phyloP scores from a whole-genome alignment of 805 yeast genomes.

The Brettanomyces naardenensis region DNA sequence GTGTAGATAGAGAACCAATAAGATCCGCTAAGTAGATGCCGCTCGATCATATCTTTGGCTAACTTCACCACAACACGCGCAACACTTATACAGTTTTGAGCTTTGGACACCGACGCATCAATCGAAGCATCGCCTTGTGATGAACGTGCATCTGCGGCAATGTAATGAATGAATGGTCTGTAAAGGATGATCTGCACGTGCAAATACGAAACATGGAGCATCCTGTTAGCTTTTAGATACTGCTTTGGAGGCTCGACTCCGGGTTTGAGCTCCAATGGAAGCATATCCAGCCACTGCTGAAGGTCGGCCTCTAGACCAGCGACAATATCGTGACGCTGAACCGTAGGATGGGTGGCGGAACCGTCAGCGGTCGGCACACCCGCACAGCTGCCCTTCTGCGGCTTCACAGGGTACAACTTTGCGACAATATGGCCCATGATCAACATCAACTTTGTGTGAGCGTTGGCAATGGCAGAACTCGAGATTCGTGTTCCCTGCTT shows the following conservation, averaged over 20 bases:
- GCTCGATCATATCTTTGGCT: slow-evolving; percentile 72
- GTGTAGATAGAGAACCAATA: slow-evolving; percentile 92
- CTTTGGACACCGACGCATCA: slow-evolving; percentile 60
- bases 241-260: slow-evolving; percentile 59
- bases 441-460: slow-evolving; percentile 68
- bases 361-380: slow-evolving; percentile 3
- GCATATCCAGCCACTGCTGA: slow-evolving; percentile 59
- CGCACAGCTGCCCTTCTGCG: not conserved
- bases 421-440: slow-evolving; percentile 66
- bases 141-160: slow-evolving; percentile 43
- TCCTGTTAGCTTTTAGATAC: slow-evolving; percentile 66
- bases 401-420: slow-evolving; percentile 65
- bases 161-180: slow-evolving; percentile 82
- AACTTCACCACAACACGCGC: slow-evolving; percentile 76
- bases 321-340: slow-evolving; percentile 33
- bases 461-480: slow-evolving; percentile 74
- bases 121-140: slow-evolving; percentile 28
- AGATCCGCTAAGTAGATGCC: slow-evolving; percentile 67
- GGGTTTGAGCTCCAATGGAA: slow-evolving; percentile 68
- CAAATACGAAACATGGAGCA: slow-evolving; percentile 61
- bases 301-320: slow-evolving; percentile 61
- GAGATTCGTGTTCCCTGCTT: slow-evolving; percentile 47
- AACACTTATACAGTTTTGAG: slow-evolving; percentile 76
- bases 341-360: slow-evolving; percentile 24
- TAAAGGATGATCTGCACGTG: slow-evolving; percentile 77